phyloP scores from a whole-genome alignment of 2,329 filamentous ascomycete species.

The Fusarium anguioides region DNA sequence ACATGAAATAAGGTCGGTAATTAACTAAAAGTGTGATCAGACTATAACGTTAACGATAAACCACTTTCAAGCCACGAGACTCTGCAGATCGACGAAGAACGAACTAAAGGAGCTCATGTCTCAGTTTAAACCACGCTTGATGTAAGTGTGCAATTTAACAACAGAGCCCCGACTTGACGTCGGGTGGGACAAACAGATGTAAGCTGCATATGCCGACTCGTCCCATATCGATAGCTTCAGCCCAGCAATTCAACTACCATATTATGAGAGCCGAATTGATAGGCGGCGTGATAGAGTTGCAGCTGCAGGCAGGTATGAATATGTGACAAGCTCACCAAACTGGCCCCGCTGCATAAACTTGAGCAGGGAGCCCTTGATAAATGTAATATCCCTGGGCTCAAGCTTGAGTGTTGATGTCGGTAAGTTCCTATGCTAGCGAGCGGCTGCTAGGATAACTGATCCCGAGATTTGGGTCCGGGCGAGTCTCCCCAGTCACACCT shows the following conservation, averaged over 20 bases:
- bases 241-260: conserved; percentile 1
- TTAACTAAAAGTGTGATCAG: background rate
- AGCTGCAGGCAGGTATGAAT: background rate
- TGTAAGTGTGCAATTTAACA: background rate
- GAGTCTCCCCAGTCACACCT: background rate
- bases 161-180: background rate
- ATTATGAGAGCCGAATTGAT: conserved; percentile 3
- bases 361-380: conserved; percentile 27
- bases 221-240: conserved; percentile 15
- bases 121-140: conserved; percentile 8
- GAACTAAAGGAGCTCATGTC: conserved; percentile 16
- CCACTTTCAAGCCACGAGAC: background rate
- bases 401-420: conserved; percentile 38
- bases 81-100: conserved; percentile 4
- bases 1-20: background rate
- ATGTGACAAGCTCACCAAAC: conserved; percentile 7
- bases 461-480: conserved; percentile 32
- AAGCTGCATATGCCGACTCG: conserved; percentile 9
- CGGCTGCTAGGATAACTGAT: conserved; percentile 30
- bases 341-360: conserved; percentile 28
- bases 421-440: conserved; percentile 19
- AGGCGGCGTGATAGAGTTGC: background rate
- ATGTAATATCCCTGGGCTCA: conserved; percentile 44
- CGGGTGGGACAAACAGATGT: conserved; percentile 31
- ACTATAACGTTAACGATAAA: background rate